Evolutionary conservation across 176 grass and related monocot genomes (phyloP).

Genomic region (Eleusine coracana): DNA sequence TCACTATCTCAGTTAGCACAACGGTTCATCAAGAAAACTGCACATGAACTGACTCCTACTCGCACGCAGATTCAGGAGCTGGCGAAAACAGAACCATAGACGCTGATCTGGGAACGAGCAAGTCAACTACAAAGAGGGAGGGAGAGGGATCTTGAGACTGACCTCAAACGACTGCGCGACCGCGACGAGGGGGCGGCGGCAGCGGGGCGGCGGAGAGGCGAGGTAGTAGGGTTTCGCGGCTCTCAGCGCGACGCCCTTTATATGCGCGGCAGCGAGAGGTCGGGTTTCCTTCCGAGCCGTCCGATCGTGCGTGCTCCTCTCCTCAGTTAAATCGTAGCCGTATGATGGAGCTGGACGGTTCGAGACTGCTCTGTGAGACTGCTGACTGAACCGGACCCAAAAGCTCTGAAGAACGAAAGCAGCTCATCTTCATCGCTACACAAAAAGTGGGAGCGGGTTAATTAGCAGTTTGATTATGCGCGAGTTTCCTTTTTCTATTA

Average conservation of each 20-base stretch:
- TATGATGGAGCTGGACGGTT: neutral
- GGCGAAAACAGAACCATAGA: neutral
- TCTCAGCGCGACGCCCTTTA: neutral
- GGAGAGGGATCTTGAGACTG: neutral
- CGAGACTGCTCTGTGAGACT: neutral
- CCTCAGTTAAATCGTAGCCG: neutral
- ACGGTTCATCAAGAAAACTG: neutral
- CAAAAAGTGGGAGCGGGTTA: too few species aligned
- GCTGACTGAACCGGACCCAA: neutral
- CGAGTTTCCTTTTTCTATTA: too few species aligned
- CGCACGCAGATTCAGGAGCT: neutral
- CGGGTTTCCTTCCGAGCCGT: slow-evolving; percentile 12
- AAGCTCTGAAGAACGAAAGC: neutral
- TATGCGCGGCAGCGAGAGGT: neutral
- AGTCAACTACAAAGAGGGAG: neutral
- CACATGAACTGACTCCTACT: neutral
- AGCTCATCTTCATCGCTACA: too few species aligned
- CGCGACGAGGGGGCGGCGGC: neutral
- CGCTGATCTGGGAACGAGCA: too few species aligned
- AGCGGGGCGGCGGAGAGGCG: neutral
- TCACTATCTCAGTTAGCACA: neutral
- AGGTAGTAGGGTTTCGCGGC: slow-evolving; percentile 18
- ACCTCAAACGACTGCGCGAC: neutral
- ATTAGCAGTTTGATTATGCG: too few species aligned
- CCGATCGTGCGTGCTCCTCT: neutral